These are phyloP conservation scores for Hypoxylon sp. DNA, from an alignment of 2,329 filamentous ascomycete species.

Conservation along the genomic window DNA sequence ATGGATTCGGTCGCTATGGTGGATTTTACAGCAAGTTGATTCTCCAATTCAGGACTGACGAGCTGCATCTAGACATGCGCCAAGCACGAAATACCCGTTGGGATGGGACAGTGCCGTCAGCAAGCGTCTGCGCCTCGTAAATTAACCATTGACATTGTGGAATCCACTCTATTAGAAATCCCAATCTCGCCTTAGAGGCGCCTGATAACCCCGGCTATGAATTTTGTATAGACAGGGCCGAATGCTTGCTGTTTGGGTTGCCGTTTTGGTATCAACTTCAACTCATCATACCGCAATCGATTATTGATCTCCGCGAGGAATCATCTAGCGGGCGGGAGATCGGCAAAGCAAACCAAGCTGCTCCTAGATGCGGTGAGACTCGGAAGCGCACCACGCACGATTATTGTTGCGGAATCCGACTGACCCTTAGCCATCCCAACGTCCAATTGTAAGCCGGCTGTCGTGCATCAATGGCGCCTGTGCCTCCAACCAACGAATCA, in stretches of 20 bases:
- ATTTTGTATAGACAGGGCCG: conserved; percentile 20
- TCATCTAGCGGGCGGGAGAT: conserved; percentile 42
- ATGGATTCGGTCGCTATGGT: conserved; percentile 14
- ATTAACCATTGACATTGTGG: conserved; percentile 44
- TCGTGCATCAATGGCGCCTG: conserved; percentile 38
- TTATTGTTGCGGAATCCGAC: conserved; percentile 25
- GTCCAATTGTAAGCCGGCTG: conserved; percentile 37
- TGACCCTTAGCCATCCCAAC: conserved; percentile 32
- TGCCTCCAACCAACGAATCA: conserved; percentile 40
- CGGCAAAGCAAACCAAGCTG: conserved; percentile 39
- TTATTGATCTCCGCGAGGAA: conserved; percentile 29
- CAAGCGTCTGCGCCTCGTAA: conserved; percentile 49
- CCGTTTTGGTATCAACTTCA: conserved; percentile 30
- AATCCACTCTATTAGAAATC: conserved; percentile 33
- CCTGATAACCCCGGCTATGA: conserved; percentile 20
- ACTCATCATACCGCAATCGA: conserved; percentile 26
- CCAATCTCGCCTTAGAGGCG: conserved; percentile 34
- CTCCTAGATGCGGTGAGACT: conserved; percentile 38
- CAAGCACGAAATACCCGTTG: conserved; percentile 39
- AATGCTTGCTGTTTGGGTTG: conserved; percentile 20
- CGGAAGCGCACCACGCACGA: conserved; percentile 36
- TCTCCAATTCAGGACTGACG: conserved; percentile 21
- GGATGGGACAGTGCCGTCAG: conserved; percentile 45
- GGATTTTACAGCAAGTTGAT: conserved; percentile 25
- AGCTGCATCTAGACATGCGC: conserved; percentile 30